Base-by-base conservation (phyloP, 352 stramenopile species). In the Globisporangium canariense region DNA sequence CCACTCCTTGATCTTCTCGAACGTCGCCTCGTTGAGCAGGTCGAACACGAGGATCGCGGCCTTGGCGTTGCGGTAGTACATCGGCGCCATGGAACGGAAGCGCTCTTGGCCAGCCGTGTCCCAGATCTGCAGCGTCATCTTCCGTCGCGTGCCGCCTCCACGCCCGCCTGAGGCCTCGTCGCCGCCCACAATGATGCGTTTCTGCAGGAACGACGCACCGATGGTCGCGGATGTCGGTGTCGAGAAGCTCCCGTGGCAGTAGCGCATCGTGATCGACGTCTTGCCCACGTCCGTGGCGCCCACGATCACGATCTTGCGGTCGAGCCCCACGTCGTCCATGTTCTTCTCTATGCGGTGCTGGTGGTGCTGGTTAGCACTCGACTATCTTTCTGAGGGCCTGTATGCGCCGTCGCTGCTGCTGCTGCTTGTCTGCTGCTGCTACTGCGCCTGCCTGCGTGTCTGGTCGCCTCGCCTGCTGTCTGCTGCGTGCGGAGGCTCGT, bases 11-110 rank as follows among this genome's bases (percentile, higher is more conserved):
- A 94, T 86, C 68, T 95, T 93, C 58, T 92, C 81, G 50, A 96
- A 94, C 43, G 79, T 89, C 30, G 77, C 75, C 53, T 86, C 70
- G 59, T 85, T 91, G 52, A 79, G 85, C 38, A 96, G 63, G 54
- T 95, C 86, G 61, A 95, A 93, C 0, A 96, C 88, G 46, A 96
- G 68, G 57, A 96, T 94, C 34, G 88, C 88, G 3, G 88, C 88
- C 63, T 92, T 92, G 34, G 88, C 87, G 63, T 96, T 93, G 47
- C 88, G 85, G 69, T 96, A 96, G 71, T 96, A 96, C 87, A 96
- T 95, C 11, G 88, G 87, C 50, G 86, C 86, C 88, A 96, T 96
- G 47, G 83, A 93, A 20, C 86, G 81, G 66, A 96, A 96, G 20
- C 88, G 76, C 65, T 90, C 81, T 65, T 90, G 81, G 8, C 81